phyloP scores from a whole-genome alignment of 2,329 filamentous ascomycete species.

The Paecilomyces niveus region DNA sequence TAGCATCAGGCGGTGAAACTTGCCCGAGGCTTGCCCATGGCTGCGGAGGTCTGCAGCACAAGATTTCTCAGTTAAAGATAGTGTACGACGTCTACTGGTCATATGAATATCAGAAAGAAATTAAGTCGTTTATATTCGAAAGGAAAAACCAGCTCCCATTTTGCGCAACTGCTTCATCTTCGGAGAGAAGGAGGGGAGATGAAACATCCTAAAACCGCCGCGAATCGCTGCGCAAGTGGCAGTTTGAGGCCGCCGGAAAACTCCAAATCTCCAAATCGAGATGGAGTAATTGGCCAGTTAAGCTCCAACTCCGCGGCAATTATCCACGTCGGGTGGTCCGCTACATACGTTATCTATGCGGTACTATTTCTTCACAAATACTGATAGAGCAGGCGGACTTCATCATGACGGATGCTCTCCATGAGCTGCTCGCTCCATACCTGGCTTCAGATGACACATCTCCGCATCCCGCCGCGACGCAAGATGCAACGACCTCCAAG shows the following conservation, averaged over 20 bases:
- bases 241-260: slow-evolving; percentile 21
- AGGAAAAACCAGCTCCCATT: not conserved
- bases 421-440: slow-evolving; percentile 64
- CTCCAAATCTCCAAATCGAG: slow-evolving; percentile 1
- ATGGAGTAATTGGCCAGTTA: not conserved
- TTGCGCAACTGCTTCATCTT: not conserved
- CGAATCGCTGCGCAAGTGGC: slow-evolving; percentile 21
- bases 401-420: slow-evolving; percentile 63
- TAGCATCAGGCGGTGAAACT: slow-evolving; percentile 13
- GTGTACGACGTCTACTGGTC: not conserved
- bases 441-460: slow-evolving; percentile 33
- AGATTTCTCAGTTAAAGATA: too few relatives aligned
- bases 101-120: not conserved
- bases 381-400: not conserved
- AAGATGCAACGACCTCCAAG: slow-evolving; percentile 44
- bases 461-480: slow-evolving; percentile 27
- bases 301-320: slow-evolving; percentile 9
- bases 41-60: slow-evolving; percentile 11
- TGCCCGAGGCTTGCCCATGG: slow-evolving; percentile 54
- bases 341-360: not conserved
- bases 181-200: not conserved
- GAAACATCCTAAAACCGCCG: slow-evolving; percentile 1
- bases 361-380: not conserved
- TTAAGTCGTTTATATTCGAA: slow-evolving; percentile 3
- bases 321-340: not conserved